Conservation (phyloP, 2,329 filamentous ascomycete species). For the Fusarium euwallaceae region DNA sequence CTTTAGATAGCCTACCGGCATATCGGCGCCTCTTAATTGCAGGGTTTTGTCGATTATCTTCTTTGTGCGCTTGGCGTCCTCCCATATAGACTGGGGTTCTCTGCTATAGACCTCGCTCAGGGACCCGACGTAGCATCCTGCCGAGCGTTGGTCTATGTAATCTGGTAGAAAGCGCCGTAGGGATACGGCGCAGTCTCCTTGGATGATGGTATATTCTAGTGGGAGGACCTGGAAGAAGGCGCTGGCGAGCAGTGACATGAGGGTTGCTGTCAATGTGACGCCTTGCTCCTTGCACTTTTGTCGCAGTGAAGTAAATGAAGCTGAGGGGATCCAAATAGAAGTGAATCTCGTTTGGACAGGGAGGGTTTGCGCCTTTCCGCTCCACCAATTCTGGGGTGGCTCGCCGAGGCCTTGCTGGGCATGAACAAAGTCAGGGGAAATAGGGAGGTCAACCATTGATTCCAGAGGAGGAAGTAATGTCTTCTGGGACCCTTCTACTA, state of each 20-base stretch:
- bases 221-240: conserved; percentile 13
- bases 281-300: not conserved
- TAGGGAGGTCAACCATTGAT: not conserved
- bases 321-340: not conserved
- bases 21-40: not conserved
- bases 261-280: not conserved
- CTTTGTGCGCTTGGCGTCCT: not conserved
- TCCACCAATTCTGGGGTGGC: not conserved
- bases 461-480: not conserved
- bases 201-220: not conserved
- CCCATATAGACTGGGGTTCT: conserved; percentile 2
- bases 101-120: conserved; percentile 16
- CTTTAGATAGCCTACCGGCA: not conserved
- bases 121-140: conserved; percentile 23
- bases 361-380: not conserved
- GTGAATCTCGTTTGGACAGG: not conserved
- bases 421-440: not conserved
- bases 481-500: not conserved
- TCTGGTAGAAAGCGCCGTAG: conserved; percentile 10
- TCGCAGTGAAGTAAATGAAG: not conserved
- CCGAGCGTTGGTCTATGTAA: not conserved
- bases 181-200: conserved; percentile 23
- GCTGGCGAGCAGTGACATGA: not conserved
- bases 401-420: not conserved
- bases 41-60: not conserved